Percentiles rank a stretch among this genome's conserved stretches.
phyloP scores from a whole-genome alignment of 2,329 filamentous ascomycete genomes.

The Thermothelomyces thermophilus region DNA sequence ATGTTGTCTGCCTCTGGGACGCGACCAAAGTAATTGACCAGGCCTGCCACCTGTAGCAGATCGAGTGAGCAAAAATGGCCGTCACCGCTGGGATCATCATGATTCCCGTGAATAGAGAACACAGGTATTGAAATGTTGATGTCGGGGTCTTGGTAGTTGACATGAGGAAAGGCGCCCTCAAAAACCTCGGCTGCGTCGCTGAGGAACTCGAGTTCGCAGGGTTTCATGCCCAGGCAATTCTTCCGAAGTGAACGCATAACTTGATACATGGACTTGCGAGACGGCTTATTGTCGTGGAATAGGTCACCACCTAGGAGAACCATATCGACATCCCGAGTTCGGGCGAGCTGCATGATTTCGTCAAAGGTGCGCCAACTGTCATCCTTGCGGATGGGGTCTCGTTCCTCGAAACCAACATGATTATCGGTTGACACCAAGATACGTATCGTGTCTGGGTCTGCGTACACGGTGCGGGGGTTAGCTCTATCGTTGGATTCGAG shows the following conservation, averaged over 20 bases:
- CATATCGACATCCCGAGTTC: constrained; percentile 91
- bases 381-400: constrained; percentile 87
- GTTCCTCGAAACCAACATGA: constrained; percentile 94
- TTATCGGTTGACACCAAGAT: constrained; percentile 94
- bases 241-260: constrained; percentile 91
- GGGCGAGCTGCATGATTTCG: constrained; percentile 86
- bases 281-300: constrained; percentile 98
- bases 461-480: constrained; percentile 8
- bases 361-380: constrained; percentile 97
- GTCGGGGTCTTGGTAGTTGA: constrained; percentile 96
- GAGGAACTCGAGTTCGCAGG: constrained; percentile 89
- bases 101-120: constrained; percentile 97
- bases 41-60: constrained; percentile 78
- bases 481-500: too few relatives aligned
- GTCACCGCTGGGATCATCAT: constrained; percentile 96
- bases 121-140: constrained; percentile 97
- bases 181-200: constrained; percentile 91
- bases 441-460: constrained; percentile 75
- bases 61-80: constrained; percentile 88
- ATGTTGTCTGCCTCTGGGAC: constrained; percentile 92
- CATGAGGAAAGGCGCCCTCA: constrained; percentile 80
- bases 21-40: constrained; percentile 94
- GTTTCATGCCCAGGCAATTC: constrained; percentile 92
- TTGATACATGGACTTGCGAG: constrained; percentile 90
- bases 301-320: constrained; percentile 89